Evolutionary conservation across 768 basidiomycete genomes (phyloP), one percentile per base, ranked within the genome.

Genomic region (Coprinellus micaceus): DNA sequence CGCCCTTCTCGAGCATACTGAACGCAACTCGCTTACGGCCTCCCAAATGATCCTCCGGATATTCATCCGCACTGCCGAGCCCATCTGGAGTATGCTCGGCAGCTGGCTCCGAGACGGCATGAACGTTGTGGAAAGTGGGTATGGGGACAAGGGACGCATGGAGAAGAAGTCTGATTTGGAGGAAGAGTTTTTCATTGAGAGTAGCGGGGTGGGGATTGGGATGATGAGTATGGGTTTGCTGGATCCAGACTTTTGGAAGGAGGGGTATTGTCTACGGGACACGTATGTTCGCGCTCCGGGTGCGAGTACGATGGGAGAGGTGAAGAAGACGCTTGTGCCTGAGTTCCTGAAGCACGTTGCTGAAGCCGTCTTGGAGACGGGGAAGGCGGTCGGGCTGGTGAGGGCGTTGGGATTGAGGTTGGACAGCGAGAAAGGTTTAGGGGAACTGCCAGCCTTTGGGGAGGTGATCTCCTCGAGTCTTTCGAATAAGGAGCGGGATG

Each of bases 151-250:
- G 6, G 33, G 33, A 6, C 33, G 33, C 33, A 33, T 13, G 33
- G 33, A 57, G 17, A 60, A 58, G 37, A 66, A 68, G 13, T 73
- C 70, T 48, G 75, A 74, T 41, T 72, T 86, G 1, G 84, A 86
- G 19, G 85, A 86, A 11, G 91, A 94, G 63, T 91, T 91, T 70
- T 92, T 93, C 68, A 82, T 94, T 45, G 86, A 88, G 63, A 80
- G 82, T 58, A 89, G 81, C 63, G 85, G 83, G 19, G 72, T 89
- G 43, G 77, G 76, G 0, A 56, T 76, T 49, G 79, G 79, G 39
- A 75, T 77, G 65, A 70, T 76, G 65, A 77, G 75, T 2, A 64
- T 79, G 43, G 79, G 79, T 1, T 64, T 86, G 21, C 59, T 83
- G 63, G 86, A 88, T 63, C 86, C 85, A 0, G 88, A 91, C 54